Conservation (phyloP, 2,329 filamentous ascomycete genomes). For the Sporothrix dimorphospora region DNA sequence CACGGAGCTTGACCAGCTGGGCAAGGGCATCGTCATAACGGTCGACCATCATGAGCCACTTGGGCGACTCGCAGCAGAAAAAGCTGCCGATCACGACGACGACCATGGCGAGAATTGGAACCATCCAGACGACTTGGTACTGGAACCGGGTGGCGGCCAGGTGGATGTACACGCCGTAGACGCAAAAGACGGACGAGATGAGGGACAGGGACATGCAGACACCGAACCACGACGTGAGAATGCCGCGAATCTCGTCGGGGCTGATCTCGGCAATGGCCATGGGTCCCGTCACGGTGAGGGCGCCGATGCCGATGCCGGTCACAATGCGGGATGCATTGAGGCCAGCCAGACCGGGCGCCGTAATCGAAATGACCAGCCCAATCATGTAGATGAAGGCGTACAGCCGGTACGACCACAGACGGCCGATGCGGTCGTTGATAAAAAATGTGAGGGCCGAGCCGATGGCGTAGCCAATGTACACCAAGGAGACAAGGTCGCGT, state of each 20-base stretch:
- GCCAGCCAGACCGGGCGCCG: conserved; percentile 18
- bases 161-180: conserved; percentile 42
- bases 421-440: conserved; percentile 47
- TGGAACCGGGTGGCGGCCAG: conserved; percentile 35
- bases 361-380: conserved; percentile 47
- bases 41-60: conserved; percentile 42
- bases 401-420: conserved; percentile 46
- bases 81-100: conserved; percentile 39
- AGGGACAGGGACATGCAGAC: conserved; percentile 44
- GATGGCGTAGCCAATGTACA: conserved; percentile 28
- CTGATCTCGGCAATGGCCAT: conserved; percentile 52
- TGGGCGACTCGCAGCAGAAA: conserved; percentile 41
- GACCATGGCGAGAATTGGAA: conserved; percentile 39
- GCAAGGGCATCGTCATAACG: conserved; percentile 38
- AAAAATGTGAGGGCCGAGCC: conserved; percentile 28
- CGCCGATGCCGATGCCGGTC: conserved; percentile 44
- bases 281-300: conserved; percentile 49
- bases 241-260: conserved; percentile 50
- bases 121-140: conserved; percentile 43
- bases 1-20: conserved; percentile 39
- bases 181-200: conserved; percentile 41
- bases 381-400: conserved; percentile 50
- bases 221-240: conserved; percentile 47
- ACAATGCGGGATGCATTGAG: conserved; percentile 46
- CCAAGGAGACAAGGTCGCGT: conserved; percentile 30